Conservation (phyloP, 2,329 filamentous ascomycete genomes). For the Reticulascus tulasneorum region DNA sequence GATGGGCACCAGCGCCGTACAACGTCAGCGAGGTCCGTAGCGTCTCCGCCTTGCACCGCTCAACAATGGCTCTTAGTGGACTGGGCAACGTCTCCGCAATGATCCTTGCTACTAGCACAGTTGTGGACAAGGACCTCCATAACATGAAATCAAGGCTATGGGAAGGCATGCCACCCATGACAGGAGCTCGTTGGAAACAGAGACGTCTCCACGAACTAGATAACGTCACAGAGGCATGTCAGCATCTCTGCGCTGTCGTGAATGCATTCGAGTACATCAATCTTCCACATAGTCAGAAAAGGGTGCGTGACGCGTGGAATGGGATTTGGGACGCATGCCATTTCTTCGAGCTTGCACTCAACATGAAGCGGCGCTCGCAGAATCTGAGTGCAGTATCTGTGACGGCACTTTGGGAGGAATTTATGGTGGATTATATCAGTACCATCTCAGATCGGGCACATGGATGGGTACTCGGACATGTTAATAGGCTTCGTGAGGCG, state of each 20-base stretch:
- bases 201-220: conserved; percentile 2
- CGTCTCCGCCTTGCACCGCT: conserved; percentile 2
- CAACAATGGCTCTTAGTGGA: conserved; percentile 1
- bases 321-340: conserved; percentile 1
- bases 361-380: background rate
- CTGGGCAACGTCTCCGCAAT: background rate
- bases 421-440: conserved; percentile 1
- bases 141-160: conserved; percentile 4
- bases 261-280: conserved; percentile 7
- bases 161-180: conserved; percentile 3
- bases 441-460: conserved; percentile 3
- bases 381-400: background rate
- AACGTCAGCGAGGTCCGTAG: background rate
- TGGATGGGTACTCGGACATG: conserved; percentile 1
- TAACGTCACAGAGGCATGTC: conserved; percentile 2
- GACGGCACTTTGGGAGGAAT: conserved; percentile 8
- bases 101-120: conserved; percentile 1
- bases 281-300: conserved; percentile 1
- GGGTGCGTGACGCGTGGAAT: conserved; percentile 3
- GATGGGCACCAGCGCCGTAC: conserved; percentile 6
- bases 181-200: background rate
- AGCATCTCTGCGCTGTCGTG: conserved; percentile 1
- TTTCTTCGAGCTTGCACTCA: conserved; percentile 2
- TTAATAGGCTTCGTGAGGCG: conserved; percentile 3
- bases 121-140: conserved; percentile 5